Conservation (phyloP, 2,329 filamentous ascomycete genomes). For the Sporothrix phasma region DNA sequence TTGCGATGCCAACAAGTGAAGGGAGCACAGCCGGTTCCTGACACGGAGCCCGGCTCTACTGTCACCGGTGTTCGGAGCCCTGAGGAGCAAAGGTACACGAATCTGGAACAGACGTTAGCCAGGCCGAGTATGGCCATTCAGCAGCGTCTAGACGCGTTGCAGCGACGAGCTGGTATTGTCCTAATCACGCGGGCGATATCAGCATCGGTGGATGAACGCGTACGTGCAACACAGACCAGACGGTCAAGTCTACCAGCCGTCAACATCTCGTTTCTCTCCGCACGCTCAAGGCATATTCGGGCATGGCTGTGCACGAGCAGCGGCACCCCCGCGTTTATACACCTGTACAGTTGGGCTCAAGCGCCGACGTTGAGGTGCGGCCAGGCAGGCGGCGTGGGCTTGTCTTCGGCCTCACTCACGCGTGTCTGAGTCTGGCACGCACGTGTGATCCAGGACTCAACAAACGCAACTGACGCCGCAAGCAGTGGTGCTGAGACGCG, state of each 20-base stretch:
- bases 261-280: slow-evolving; percentile 32
- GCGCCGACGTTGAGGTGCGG: slow-evolving; percentile 17
- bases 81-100: no score
- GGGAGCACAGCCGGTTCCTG: no score
- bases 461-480: slow-evolving; percentile 24
- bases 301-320: slow-evolving; percentile 29
- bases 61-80: no score
- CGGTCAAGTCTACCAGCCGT: slow-evolving; percentile 32
- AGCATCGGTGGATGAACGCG: slow-evolving; percentile 39
- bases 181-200: slow-evolving; percentile 38
- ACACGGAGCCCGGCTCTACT: no score
- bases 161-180: slow-evolving; percentile 31
- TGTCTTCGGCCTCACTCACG: slow-evolving; percentile 7
- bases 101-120: no score
- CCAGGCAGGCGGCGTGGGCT: neutral
- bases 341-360: slow-evolving; percentile 28
- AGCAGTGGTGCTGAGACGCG: slow-evolving; percentile 29
- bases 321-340: slow-evolving; percentile 35
- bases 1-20: no score
- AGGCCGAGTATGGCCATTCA: no score
- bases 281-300: slow-evolving; percentile 36
- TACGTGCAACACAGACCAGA: slow-evolving; percentile 36
- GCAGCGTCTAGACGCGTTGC: neutral
- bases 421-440: neutral
- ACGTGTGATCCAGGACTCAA: neutral